A percentile compares a stretch with the other conserved stretches of the same genome.
These are phyloP conservation scores for Cladophialophora exuberans DNA, from an alignment of 2,329 filamentous ascomycete species.

Conservation along the genomic window DNA sequence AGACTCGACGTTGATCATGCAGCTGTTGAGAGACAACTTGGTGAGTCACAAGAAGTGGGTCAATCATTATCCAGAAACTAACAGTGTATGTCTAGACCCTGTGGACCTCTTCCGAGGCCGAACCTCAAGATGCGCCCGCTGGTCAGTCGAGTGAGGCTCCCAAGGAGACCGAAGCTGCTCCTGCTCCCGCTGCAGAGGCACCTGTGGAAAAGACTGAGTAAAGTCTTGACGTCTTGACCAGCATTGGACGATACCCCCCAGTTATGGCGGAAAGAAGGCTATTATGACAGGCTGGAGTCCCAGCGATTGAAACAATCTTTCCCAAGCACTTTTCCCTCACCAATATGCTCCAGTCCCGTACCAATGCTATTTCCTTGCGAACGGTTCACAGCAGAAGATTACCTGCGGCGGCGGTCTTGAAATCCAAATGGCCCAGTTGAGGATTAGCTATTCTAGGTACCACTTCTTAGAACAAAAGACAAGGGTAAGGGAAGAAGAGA, in stretches of 20 bases:
- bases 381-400: constrained; percentile 21
- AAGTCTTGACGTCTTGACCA: constrained; percentile 6
- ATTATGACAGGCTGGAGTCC: constrained; percentile 20
- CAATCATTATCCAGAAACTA: constrained; percentile 32
- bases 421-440: constrained; percentile 12
- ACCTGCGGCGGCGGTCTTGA: constrained; percentile 25
- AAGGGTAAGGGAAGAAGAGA: constrained; percentile 14
- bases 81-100: constrained; percentile 74
- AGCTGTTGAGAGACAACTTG: constrained; percentile 95
- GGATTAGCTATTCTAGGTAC: constrained; percentile 21
- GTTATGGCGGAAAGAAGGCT: constrained; percentile 12
- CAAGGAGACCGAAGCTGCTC: constrained; percentile 31
- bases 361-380: constrained; percentile 22
- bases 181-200: constrained; percentile 28
- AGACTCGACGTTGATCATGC: constrained; percentile 98
- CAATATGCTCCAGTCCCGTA: constrained; percentile 19
- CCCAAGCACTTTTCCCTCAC: constrained; percentile 22
- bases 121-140: constrained; percentile 64
- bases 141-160: constrained; percentile 33
- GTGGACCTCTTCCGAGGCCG: constrained; percentile 98
- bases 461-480: constrained; percentile 25
- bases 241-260: constrained; percentile 14
- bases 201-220: constrained; percentile 33
- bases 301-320: constrained; percentile 24
- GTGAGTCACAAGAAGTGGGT: constrained; percentile 54